A percentile compares a stretch with the other conserved stretches of the same genome.
phyloP scores from a whole-genome alignment of 768 basidiomycete species.

The Tylopilus felleus region DNA sequence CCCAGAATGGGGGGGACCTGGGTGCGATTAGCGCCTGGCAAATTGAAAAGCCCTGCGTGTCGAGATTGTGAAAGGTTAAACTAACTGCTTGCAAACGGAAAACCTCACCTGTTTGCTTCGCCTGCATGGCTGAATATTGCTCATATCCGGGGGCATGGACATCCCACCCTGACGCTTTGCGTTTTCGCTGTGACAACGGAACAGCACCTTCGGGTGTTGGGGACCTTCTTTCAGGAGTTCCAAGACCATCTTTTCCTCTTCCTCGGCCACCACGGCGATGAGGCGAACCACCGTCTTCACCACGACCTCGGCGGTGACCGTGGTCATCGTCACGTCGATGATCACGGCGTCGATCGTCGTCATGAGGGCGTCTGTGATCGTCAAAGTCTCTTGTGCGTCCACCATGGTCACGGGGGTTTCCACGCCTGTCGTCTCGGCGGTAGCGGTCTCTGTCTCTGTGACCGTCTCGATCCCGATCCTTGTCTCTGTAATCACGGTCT shows the following conservation, averaged over 20 bases:
- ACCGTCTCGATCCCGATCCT: conserved; percentile 41
- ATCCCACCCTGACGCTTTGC: conserved; percentile 95
- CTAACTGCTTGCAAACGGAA: not conserved
- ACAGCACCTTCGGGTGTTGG: conserved; percentile 87
- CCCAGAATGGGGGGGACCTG: conserved; percentile 81
- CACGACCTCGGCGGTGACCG: conserved; percentile 29
- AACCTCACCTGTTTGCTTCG: conserved; percentile 89
- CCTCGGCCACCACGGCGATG: conserved; percentile 45
- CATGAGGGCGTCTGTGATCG: conserved; percentile 42
- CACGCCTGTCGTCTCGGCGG: conserved; percentile 51
- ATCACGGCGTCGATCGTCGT: conserved; percentile 52
- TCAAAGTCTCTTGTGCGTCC: conserved; percentile 46
- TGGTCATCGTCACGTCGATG: conserved; percentile 43
- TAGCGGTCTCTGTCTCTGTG: conserved; percentile 37
- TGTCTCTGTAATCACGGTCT: conserved; percentile 51
- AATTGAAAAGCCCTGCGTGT: conserved; percentile 82
- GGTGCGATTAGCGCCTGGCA: conserved; percentile 91
- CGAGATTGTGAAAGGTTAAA: conserved; percentile 10
- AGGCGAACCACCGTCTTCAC: conserved; percentile 40
- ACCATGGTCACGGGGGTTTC: conserved; percentile 44
- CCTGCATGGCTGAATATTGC: conserved; percentile 90
- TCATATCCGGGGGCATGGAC: conserved; percentile 95
- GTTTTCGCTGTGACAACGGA: conserved; percentile 79
- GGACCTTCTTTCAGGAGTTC: conserved; percentile 75
- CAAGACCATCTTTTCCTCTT: conserved; percentile 45